Evolutionary conservation across 2,329 filamentous ascomycete genomes (phyloP).

Genomic region (Emergomyces pasteurianus): DNA sequence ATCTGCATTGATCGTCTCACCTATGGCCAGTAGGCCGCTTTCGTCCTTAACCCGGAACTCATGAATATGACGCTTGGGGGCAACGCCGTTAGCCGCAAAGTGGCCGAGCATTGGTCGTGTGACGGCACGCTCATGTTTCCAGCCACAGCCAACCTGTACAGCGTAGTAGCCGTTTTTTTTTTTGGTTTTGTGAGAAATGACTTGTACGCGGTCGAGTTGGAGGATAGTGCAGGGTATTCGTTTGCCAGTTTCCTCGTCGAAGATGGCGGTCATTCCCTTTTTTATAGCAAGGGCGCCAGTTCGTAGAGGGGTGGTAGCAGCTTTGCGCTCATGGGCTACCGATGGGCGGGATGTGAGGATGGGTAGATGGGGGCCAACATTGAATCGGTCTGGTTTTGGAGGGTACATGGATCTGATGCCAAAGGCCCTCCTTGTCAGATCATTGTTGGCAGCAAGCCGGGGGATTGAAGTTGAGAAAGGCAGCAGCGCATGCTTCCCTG

Average conservation of each 20-base stretch:
- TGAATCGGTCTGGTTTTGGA: constrained; percentile 42
- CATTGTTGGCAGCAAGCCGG: constrained; percentile 5
- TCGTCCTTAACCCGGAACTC: constrained; percentile 77
- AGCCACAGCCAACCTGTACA: constrained; percentile 75
- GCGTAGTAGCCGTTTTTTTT: constrained; percentile 82
- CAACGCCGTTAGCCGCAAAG: constrained; percentile 68
- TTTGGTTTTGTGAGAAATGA: constrained; percentile 73
- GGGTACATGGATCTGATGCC: constrained; percentile 48
- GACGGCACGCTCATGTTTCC: constrained; percentile 61
- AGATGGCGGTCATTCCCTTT: constrained; percentile 91
- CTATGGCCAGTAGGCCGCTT: constrained; percentile 62
- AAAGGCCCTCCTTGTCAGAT: constrained; percentile 25
- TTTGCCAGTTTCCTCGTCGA: constrained; percentile 60
- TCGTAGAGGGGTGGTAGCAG: constrained; percentile 50
- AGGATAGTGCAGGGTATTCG: constrained; percentile 83
- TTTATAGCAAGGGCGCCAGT: constrained; percentile 79
- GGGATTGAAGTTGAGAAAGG: constrained; percentile 11
- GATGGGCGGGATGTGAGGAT: constrained; percentile 44
- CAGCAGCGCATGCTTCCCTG: constrained; percentile 22
- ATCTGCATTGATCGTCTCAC: constrained; percentile 64
- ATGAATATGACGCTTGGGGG: constrained; percentile 68
- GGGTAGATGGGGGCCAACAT: constrained; percentile 38
- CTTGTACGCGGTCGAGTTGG: constrained; percentile 85
- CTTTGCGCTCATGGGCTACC: constrained; percentile 49
- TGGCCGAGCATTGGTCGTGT: constrained; percentile 78